phyloP scores from a whole-genome alignment of 345 rosid species.

The Raphanus raphanistrum region DNA sequence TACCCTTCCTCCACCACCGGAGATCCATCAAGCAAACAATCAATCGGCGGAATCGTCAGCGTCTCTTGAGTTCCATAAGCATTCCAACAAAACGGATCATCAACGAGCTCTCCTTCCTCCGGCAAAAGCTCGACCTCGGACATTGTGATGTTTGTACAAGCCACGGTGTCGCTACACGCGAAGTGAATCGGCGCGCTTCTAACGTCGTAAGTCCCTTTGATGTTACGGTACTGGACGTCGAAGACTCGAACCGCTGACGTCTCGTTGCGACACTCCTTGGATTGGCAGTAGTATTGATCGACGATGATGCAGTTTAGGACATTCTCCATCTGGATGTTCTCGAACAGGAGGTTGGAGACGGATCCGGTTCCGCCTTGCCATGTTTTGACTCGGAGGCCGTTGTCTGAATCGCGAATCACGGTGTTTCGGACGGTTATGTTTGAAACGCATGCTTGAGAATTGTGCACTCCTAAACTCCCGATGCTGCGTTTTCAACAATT shows the following conservation, averaged over 20 bases:
- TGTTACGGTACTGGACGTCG: constrained; percentile 66
- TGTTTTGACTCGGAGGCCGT: constrained; percentile 87
- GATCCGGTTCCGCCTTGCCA: constrained; percentile 96
- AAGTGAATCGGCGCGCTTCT: constrained; percentile 81
- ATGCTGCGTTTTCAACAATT: constrained; percentile 50
- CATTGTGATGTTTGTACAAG: constrained; percentile 90
- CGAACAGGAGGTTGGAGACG: constrained; percentile 63
- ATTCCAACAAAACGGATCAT: constrained; percentile 97
- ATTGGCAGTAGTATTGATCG: constrained; percentile 82
- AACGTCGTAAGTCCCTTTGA: constrained; percentile 88
- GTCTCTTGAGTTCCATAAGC: constrained; percentile 90
- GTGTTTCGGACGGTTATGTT: constrained; percentile 78
- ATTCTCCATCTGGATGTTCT: constrained; percentile 92
- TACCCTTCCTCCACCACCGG: constrained; percentile 48
- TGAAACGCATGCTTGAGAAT: constrained; percentile 90
- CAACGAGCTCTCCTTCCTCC: constrained; percentile 76
- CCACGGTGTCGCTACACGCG: constrained; percentile 88
- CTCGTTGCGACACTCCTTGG: constrained; percentile 68
- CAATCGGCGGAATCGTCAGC: constrained; percentile 71
- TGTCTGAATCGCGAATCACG: constrained; percentile 76
- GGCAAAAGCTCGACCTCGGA: constrained; percentile 93
- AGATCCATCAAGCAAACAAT: constrained; percentile 74
- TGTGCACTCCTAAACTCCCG: constrained; percentile 92
- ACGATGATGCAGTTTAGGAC: constrained; percentile 86
- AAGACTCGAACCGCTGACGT: constrained; percentile 82